Percentiles rank a stretch among this genome's conserved stretches.
phyloP scores from a whole-genome alignment of 805 yeast species.

The Peterozyma xylosa region DNA sequence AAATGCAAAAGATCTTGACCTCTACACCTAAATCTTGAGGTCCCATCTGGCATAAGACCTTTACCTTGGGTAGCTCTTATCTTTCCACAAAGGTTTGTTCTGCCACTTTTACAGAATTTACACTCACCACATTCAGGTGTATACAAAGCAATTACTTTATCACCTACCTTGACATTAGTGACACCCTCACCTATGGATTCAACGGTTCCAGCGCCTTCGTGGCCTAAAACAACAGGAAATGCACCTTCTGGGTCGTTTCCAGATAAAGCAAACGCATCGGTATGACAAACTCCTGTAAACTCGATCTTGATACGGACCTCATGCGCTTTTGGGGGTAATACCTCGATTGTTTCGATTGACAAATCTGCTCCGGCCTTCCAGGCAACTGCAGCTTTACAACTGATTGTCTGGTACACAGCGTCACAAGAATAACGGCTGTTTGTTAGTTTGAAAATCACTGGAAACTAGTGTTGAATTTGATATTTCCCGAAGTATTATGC shows the following conservation, averaged over 20 bases:
- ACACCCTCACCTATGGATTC: conserved; percentile 95
- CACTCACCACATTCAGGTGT: conserved; percentile 96
- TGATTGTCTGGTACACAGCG: conserved; percentile 39
- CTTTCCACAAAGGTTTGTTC: conserved; percentile 93
- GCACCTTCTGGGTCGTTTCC: conserved; percentile 97
- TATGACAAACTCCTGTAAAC: conserved; percentile 95
- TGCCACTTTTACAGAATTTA: conserved; percentile 89
- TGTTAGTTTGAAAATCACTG: conserved; percentile 8
- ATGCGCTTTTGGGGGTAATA: conserved; percentile 91
- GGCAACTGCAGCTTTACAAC: conserved; percentile 94
- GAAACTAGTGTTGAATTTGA: too few species aligned
- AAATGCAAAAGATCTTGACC: conserved; percentile 85
- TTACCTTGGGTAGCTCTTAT: conserved; percentile 97
- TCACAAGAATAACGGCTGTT: too few species aligned
- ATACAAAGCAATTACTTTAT: conserved; percentile 87
- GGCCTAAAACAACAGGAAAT: conserved; percentile 90
- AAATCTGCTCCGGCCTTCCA: conserved; percentile 84
- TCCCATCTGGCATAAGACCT: conserved; percentile 99
- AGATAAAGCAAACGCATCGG: conserved; percentile 93
- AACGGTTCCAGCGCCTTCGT: conserved; percentile 97
- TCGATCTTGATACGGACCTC: conserved; percentile 89
- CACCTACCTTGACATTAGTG: conserved; percentile 84
- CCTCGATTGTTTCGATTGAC: conserved; percentile 79
- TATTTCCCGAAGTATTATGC: not conserved
- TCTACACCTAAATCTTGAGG: conserved; percentile 78